These are phyloP conservation scores for Yarrowia sp. DNA, from an alignment of 805 yeast genomes.

Conservation along the genomic window DNA sequence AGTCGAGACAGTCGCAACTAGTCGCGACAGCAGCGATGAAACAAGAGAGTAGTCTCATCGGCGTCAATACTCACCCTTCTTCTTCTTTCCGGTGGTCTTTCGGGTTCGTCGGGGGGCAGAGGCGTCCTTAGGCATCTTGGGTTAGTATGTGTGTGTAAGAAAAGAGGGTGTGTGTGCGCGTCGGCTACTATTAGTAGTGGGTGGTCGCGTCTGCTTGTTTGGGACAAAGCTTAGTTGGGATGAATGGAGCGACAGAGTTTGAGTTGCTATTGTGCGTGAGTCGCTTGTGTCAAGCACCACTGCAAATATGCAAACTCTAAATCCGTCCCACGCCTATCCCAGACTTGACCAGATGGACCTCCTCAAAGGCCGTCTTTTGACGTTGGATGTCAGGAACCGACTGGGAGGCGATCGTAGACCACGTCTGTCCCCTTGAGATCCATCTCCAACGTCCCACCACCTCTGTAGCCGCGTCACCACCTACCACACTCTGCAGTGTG, in stretches of 20 bases:
- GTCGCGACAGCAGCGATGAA: not conserved
- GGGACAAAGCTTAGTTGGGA: constrained; percentile 13
- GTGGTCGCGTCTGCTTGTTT: constrained; percentile 13
- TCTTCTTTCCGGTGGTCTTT: constrained; percentile 32
- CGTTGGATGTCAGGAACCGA: too few relatives aligned
- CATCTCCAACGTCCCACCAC: too few relatives aligned
- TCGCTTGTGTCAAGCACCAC: constrained; percentile 19
- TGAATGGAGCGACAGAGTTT: constrained; percentile 22
- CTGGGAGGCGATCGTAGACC: too few relatives aligned
- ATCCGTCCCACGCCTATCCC: not conserved
- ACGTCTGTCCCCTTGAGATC: too few relatives aligned
- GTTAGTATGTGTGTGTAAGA: constrained; percentile 9
- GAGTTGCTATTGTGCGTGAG: constrained; percentile 19
- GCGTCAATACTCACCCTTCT: constrained; percentile 30
- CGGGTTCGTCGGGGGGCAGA: constrained; percentile 32
- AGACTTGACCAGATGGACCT: too few relatives aligned
- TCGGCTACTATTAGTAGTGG: constrained; percentile 9
- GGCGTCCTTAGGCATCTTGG: constrained; percentile 36
- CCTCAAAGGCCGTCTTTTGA: too few relatives aligned
- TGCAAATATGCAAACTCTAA: constrained; percentile 22
- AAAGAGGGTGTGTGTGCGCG: constrained; percentile 17
- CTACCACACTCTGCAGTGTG: too few relatives aligned
- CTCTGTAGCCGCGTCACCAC: too few relatives aligned
- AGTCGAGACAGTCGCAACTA: not conserved
- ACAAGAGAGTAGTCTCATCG: not conserved